These are phyloP conservation scores for Geotrichum candidum DNA, from an alignment of 1,139 yeast species.

Conservation along the genomic window DNA sequence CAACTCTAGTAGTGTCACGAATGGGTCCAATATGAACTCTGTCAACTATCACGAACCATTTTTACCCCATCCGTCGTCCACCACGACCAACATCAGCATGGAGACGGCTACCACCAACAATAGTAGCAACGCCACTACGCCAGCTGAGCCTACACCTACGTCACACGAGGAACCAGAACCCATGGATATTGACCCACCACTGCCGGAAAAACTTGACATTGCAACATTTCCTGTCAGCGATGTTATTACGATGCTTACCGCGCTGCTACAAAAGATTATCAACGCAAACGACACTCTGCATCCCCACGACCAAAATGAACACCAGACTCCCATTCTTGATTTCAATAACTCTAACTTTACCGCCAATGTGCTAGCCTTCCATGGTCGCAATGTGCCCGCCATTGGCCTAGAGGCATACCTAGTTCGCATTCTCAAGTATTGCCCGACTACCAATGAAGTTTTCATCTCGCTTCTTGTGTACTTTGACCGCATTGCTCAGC, in stretches of 20 bases:
- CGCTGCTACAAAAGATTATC: constrained; percentile 75
- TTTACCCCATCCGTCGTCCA: constrained; percentile 27
- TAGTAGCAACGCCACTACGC: constrained; percentile 17
- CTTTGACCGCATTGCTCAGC: constrained; percentile 87
- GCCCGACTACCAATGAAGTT: constrained; percentile 97
- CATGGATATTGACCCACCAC: not conserved
- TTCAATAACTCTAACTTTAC: constrained; percentile 36
- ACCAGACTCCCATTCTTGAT: not conserved
- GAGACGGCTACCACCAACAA: constrained; percentile 23
- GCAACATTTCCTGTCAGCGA: constrained; percentile 81
- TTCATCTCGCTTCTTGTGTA: constrained; percentile 83
- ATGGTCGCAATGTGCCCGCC: constrained; percentile 93
- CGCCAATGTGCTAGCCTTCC: constrained; percentile 81
- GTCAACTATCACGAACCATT: constrained; percentile 20
- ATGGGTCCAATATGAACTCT: constrained; percentile 9
- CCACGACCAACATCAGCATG: constrained; percentile 31
- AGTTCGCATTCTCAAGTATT: constrained; percentile 84
- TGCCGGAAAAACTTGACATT: constrained; percentile 58
- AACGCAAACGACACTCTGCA: constrained; percentile 87
- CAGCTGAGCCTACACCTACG: constrained; percentile 15
- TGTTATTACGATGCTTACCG: constrained; percentile 75
- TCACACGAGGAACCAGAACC: constrained; percentile 6
- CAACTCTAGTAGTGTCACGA: not conserved
- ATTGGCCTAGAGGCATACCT: constrained; percentile 85
- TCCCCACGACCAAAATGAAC: constrained; percentile 47